Percentiles rank a stretch among this genome's conserved stretches.
These are phyloP conservation scores for Penicillium robsamsonii DNA, from an alignment of 495 filamentous ascomycete species.

Conservation along the genomic window DNA sequence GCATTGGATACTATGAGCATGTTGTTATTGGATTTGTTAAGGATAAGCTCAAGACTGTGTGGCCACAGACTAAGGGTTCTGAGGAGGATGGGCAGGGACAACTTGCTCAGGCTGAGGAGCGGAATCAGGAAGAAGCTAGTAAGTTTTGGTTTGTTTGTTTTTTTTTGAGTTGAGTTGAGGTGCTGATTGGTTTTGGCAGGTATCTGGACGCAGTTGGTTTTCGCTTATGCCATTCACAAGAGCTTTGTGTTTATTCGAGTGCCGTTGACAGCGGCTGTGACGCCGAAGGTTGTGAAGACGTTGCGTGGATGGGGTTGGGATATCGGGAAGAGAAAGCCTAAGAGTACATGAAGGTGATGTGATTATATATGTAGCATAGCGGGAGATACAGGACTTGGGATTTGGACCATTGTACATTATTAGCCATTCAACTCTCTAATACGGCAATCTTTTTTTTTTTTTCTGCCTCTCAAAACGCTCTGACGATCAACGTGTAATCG, in stretches of 20 bases:
- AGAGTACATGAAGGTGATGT: constrained; percentile 28
- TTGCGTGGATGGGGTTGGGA: constrained; percentile 82
- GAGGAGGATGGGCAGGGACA: constrained; percentile 17
- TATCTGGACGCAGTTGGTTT: constrained; percentile 83
- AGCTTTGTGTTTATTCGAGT: constrained; percentile 94
- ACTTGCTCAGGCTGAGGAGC: constrained; percentile 33
- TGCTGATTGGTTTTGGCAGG: constrained; percentile 38
- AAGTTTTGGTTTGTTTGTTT: constrained; percentile 26
- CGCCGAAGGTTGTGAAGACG: constrained; percentile 86
- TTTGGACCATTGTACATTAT: constrained; percentile 37
- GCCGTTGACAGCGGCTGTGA: constrained; percentile 82
- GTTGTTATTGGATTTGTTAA: constrained; percentile 40
- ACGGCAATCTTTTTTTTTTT: constrained; percentile 16
- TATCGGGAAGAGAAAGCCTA: constrained; percentile 62
- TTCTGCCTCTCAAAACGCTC: constrained; percentile 25
- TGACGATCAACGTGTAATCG: constrained; percentile 19
- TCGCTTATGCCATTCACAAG: constrained; percentile 98
- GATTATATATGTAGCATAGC: constrained; percentile 34
- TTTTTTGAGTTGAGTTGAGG: not conserved
- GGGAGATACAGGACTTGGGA: constrained; percentile 20
- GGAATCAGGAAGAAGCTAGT: constrained; percentile 51
- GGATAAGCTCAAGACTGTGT: constrained; percentile 27
- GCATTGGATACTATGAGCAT: constrained; percentile 66
- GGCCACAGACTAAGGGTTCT: constrained; percentile 23
- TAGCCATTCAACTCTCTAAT: constrained; percentile 32